Percentiles rank a stretch among this genome's conserved stretches.
phyloP scores from a whole-genome alignment of 2,329 filamentous ascomycete genomes.

The Penicillium psychrosexuale region DNA sequence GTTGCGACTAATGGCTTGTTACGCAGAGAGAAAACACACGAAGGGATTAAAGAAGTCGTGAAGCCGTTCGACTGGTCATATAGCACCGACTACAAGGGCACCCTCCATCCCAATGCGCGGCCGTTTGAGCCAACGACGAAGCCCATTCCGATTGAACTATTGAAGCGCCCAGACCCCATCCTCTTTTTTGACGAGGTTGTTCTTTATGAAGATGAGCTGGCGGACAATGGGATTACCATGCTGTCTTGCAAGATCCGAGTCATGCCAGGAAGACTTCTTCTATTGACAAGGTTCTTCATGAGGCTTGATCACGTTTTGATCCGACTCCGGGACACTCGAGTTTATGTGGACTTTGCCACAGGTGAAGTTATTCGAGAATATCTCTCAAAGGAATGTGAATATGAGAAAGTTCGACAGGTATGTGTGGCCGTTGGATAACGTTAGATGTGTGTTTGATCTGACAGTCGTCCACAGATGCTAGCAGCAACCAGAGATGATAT shows the following conservation, averaged over 20 bases:
- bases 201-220: constrained; percentile 94
- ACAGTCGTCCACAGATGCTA: constrained; percentile 40
- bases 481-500: constrained; percentile 66
- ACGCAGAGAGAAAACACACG: constrained; percentile 69
- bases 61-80: constrained; percentile 99
- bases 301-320: constrained; percentile 86
- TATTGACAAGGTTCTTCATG: constrained; percentile 87
- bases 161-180: constrained; percentile 88
- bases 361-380: constrained; percentile 84
- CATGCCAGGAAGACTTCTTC: constrained; percentile 81
- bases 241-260: constrained; percentile 88
- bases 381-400: constrained; percentile 77
- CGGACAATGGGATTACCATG: constrained; percentile 93
- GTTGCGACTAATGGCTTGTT: constrained; percentile 38
- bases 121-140: constrained; percentile 47
- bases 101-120: constrained; percentile 46
- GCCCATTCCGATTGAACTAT: constrained; percentile 76
- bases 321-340: constrained; percentile 79
- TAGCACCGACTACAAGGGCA: constrained; percentile 81
- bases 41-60: constrained; percentile 87
- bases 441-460: background rate
- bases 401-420: constrained; percentile 71
- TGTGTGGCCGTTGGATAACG: constrained; percentile 28
- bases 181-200: constrained; percentile 95
- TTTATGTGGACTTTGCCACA: constrained; percentile 84